Conservation (phyloP, 257 asterid genomes). For the Solanum virginianum region DNA sequence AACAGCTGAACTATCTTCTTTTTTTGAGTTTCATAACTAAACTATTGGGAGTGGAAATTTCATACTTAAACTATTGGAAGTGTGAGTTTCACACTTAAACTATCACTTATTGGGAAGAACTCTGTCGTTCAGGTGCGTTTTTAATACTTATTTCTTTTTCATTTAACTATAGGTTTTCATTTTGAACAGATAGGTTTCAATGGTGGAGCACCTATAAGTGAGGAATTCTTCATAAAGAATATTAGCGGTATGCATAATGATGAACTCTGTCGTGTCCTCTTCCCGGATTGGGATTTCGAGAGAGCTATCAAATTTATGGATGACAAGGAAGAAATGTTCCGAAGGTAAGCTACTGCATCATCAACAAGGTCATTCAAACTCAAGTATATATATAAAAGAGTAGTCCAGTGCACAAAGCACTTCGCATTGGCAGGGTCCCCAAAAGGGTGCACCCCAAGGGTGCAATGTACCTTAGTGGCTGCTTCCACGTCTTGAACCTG, state of each 20-base stretch:
- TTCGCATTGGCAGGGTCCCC: not conserved
- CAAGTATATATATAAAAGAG: not conserved
- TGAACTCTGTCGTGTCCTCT: constrained; percentile 46
- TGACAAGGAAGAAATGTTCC: constrained; percentile 70
- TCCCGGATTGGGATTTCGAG: constrained; percentile 64
- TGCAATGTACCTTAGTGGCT: not conserved
- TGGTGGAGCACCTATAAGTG: constrained; percentile 61
- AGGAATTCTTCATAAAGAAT: constrained; percentile 50
- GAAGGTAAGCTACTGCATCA: constrained; percentile 30
- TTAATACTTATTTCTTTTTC: not conserved
- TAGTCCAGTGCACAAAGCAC: not conserved
- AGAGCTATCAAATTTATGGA: constrained; percentile 42
- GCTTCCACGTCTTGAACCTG: not conserved
- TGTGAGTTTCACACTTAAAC: no score
- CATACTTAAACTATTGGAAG: no score
- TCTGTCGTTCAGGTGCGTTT: no score
- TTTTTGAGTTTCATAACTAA: no score
- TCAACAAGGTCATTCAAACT: not conserved
- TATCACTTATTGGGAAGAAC: no score
- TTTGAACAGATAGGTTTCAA: constrained; percentile 52
- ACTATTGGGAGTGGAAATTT: no score
- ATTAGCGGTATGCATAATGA: constrained; percentile 75
- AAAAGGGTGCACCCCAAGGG: not conserved
- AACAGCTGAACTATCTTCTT: no score
- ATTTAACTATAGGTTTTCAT: not conserved